Evolutionary conservation across 2,329 filamentous ascomycete genomes (phyloP).

Genomic region (Sporothrix luriei): DNA sequence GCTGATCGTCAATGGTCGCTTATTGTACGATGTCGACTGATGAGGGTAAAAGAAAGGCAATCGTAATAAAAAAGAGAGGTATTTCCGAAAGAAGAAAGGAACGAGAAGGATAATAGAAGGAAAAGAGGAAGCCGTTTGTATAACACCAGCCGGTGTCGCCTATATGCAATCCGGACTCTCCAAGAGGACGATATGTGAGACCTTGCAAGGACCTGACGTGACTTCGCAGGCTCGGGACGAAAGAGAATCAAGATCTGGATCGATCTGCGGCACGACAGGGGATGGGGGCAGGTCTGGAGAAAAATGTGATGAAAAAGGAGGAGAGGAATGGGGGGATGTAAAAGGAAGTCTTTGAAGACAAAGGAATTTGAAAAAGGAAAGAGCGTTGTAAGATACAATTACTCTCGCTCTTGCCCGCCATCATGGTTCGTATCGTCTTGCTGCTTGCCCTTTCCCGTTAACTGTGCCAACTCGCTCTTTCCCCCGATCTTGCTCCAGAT

Average conservation of each 20-base stretch:
- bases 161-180: background rate
- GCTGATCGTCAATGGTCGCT: background rate
- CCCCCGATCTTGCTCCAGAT: background rate
- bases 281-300: background rate
- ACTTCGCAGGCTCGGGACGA: conserved; percentile 16
- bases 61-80: background rate
- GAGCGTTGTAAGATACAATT: background rate
- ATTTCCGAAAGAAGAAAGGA: background rate
- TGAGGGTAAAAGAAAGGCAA: background rate
- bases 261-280: background rate
- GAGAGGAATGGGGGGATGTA: no score
- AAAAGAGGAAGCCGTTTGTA: background rate
- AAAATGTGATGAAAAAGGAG: background rate
- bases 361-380: background rate
- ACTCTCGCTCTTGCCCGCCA: background rate
- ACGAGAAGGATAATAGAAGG: background rate
- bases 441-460: background rate
- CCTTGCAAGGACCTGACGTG: conserved; percentile 12
- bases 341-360: background rate
- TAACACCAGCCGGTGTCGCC: conserved; percentile 11
- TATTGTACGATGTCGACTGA: background rate
- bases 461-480: no score
- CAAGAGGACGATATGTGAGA: conserved; percentile 10
- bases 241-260: conserved; percentile 7
- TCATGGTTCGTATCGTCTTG: background rate